Conservation (phyloP, 2,329 filamentous ascomycete species). For the Dothistroma septosporum region DNA sequence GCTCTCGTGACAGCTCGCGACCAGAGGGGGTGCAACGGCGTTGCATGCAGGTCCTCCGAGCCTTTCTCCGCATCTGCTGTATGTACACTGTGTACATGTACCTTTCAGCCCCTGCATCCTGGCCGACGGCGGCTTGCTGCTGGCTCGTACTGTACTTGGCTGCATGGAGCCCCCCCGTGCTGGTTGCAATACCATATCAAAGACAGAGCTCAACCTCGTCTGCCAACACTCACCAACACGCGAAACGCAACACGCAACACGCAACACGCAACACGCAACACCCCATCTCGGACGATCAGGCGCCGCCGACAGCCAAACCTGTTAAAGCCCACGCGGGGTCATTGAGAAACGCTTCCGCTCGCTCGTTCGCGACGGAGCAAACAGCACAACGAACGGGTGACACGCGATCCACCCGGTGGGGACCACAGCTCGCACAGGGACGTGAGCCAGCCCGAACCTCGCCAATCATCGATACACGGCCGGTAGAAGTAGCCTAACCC, state of each 20-base stretch:
- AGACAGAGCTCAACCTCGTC: constrained; percentile 3
- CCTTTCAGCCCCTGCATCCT: constrained; percentile 21
- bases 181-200: background rate
- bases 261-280: too few relatives aligned
- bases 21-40: constrained; percentile 15
- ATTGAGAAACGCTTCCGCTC: background rate
- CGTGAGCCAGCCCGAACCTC: constrained; percentile 16
- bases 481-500: constrained; percentile 16
- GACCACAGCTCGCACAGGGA: too few relatives aligned
- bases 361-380: too few relatives aligned
- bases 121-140: constrained; percentile 18
- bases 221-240: background rate
- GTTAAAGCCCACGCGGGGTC: background rate
- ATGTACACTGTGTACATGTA: constrained; percentile 4
- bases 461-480: constrained; percentile 20
- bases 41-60: constrained; percentile 11
- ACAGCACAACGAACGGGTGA: constrained; percentile 10
- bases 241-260: too few relatives aligned
- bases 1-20: constrained; percentile 17
- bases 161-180: constrained; percentile 10
- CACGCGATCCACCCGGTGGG: constrained; percentile 14
- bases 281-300: background rate
- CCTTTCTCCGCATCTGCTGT: constrained; percentile 18
- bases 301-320: constrained; percentile 2
- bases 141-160: constrained; percentile 15